Percentiles rank a stretch among this genome's conserved stretches.
These are phyloP conservation scores for Leishmania braziliensis DNA, from an alignment of 208 protist genomes.

Conservation along the genomic window DNA sequence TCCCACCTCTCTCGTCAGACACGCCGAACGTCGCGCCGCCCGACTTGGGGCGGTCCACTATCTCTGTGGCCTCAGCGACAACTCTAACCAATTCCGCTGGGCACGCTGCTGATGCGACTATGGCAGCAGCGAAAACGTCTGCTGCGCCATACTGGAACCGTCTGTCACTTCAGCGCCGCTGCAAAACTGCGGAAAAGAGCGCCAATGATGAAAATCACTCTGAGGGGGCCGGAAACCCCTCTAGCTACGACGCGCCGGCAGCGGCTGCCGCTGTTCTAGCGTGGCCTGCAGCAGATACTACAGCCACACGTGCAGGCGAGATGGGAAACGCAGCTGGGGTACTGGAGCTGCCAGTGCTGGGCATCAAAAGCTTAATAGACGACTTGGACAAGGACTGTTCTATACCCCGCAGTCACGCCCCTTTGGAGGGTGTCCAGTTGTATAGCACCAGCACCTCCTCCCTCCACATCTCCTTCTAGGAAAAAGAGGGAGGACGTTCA, in stretches of 20 bases:
- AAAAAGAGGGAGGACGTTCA: background rate
- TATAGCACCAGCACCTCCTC: background rate
- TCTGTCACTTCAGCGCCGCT: background rate
- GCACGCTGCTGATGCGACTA: background rate
- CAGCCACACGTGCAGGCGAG: background rate
- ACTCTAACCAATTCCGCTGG: background rate
- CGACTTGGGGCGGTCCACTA: too few relatives aligned
- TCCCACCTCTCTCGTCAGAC: background rate
- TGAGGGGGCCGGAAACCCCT: background rate
- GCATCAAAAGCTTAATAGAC: background rate
- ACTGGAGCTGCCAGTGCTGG: background rate
- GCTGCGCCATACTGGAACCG: background rate
- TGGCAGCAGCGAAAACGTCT: background rate
- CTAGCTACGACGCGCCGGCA: background rate
- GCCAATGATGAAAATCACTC: background rate
- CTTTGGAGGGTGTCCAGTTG: background rate
- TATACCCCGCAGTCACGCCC: background rate
- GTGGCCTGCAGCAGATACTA: background rate
- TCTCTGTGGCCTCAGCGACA: too few relatives aligned
- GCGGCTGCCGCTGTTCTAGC: background rate
- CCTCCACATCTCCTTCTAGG: slow-evolving; percentile 5
- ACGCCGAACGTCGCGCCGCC: background rate
- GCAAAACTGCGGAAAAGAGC: too few relatives aligned
- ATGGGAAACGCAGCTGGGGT: background rate
- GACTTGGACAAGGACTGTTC: too few relatives aligned